A percentile compares a stretch with the other conserved stretches of the same genome.
Evolutionary conservation across 345 rosid genomes (phyloP).

Genomic region (Viola odorata): DNA sequence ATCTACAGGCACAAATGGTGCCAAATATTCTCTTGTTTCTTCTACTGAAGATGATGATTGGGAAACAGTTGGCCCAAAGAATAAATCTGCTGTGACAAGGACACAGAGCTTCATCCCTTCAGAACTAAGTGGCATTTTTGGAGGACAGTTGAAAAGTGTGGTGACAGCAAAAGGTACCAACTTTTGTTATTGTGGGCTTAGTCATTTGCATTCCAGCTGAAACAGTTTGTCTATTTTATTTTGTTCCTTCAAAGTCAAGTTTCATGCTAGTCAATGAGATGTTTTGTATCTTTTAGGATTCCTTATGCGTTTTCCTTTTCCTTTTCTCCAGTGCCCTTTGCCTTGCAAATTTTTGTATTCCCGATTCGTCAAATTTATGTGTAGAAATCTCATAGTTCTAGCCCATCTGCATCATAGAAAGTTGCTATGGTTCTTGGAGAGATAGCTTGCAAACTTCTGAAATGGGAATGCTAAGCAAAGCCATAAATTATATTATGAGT

Average conservation of each 20-base stretch:
- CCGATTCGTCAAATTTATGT: too few species aligned
- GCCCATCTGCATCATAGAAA: background rate
- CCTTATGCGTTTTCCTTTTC: too few species aligned
- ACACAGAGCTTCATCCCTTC: constrained; percentile 74
- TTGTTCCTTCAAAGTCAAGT: too few species aligned
- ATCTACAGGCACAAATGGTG: constrained; percentile 24
- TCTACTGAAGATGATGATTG: constrained; percentile 79
- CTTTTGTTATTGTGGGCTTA: background rate
- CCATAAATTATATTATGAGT: background rate
- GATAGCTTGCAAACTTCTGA: background rate
- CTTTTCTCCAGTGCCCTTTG: too few species aligned
- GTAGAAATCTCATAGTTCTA: background rate
- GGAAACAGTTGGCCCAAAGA: constrained; percentile 96
- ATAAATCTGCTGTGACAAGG: constrained; percentile 84
- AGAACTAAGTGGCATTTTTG: constrained; percentile 76
- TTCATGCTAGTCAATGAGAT: too few species aligned
- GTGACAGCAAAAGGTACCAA: constrained; percentile 75
- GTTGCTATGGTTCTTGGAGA: background rate
- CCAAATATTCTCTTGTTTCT: constrained; percentile 48
- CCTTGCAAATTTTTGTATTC: too few species aligned
- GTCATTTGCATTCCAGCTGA: background rate
- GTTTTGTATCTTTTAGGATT: too few species aligned
- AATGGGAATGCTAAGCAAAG: background rate
- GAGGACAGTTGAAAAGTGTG: constrained; percentile 71
- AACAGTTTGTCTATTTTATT: background rate